Evolutionary conservation across 345 rosid species (phyloP).

Genomic region (Raphanus raphanistrum): DNA sequence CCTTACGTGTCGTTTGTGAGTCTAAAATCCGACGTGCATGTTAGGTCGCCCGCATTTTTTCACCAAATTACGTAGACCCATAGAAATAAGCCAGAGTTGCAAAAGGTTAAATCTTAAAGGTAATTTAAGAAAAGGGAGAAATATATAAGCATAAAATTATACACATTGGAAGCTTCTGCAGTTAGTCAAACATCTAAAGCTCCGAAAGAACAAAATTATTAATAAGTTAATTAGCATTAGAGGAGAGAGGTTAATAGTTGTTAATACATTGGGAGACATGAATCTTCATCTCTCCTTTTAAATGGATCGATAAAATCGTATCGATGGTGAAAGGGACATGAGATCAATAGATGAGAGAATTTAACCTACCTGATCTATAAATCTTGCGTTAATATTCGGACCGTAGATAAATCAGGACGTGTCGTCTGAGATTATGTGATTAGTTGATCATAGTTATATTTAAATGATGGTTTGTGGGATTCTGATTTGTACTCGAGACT

Average conservation of each 20-base stretch:
- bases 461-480: constrained; percentile 28
- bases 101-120: constrained; percentile 23
- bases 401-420: constrained; percentile 40
- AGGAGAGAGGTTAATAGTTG: constrained; percentile 28
- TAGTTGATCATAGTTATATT: constrained; percentile 25
- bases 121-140: constrained; percentile 16
- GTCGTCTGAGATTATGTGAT: constrained; percentile 36
- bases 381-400: constrained; percentile 26
- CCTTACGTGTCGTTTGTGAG: constrained; percentile 23
- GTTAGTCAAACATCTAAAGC: constrained; percentile 31
- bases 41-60: constrained; percentile 35
- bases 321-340: constrained; percentile 30
- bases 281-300: constrained; percentile 10
- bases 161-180: constrained; percentile 32
- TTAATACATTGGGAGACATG: constrained; percentile 31
- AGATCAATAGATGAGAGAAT: constrained; percentile 35
- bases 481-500: constrained; percentile 31
- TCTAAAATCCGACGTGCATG: constrained; percentile 33
- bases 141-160: constrained; percentile 1
- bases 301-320: constrained; percentile 38
- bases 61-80: constrained; percentile 20
- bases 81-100: constrained; percentile 31
- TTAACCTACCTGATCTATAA: constrained; percentile 37
- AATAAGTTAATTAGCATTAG: constrained; percentile 21
- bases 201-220: constrained; percentile 29